Percentiles rank a stretch among this genome's conserved stretches.
Evolutionary conservation across 2,329 filamentous ascomycete genomes (phyloP).

Genomic region (Coleophoma eucalyptorum): DNA sequence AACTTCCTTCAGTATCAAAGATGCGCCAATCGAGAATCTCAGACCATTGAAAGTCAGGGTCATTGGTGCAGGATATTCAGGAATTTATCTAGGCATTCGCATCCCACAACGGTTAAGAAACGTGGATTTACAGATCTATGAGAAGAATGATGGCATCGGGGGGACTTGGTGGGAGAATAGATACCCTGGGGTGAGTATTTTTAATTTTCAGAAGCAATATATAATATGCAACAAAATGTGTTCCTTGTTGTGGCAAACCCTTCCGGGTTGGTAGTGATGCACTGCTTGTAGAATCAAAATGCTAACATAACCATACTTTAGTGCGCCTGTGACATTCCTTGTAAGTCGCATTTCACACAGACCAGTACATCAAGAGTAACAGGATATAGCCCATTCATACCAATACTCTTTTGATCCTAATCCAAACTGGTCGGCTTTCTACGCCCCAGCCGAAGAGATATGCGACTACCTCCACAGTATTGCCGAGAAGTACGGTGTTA

Average conservation of each 20-base stretch:
- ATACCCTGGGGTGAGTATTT: constrained; percentile 24
- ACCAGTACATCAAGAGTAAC: not conserved
- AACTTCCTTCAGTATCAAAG: constrained; percentile 16
- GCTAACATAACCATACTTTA: not conserved
- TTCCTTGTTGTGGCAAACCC: no score
- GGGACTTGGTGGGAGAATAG: constrained; percentile 49
- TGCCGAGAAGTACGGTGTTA: constrained; percentile 47
- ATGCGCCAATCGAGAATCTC: constrained; percentile 21
- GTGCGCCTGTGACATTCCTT: not conserved
- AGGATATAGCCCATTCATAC: constrained; percentile 43
- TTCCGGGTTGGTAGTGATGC: no score
- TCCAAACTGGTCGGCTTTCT: constrained; percentile 49
- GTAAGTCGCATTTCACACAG: not conserved
- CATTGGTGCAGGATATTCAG: constrained; percentile 28
- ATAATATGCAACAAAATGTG: no score
- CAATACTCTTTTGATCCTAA: constrained; percentile 56
- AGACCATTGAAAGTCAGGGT: constrained; percentile 23
- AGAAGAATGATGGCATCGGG: constrained; percentile 42
- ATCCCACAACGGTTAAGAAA: constrained; percentile 24
- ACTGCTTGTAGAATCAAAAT: no score
- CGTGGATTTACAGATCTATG: constrained; percentile 39
- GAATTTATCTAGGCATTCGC: constrained; percentile 25
- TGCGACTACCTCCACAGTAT: constrained; percentile 46
- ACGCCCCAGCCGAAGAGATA: constrained; percentile 55
- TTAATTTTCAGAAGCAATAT: constrained; percentile 30